Evolutionary conservation across 768 basidiomycete species (phyloP).

Genomic region (Leccinum imitatum): DNA sequence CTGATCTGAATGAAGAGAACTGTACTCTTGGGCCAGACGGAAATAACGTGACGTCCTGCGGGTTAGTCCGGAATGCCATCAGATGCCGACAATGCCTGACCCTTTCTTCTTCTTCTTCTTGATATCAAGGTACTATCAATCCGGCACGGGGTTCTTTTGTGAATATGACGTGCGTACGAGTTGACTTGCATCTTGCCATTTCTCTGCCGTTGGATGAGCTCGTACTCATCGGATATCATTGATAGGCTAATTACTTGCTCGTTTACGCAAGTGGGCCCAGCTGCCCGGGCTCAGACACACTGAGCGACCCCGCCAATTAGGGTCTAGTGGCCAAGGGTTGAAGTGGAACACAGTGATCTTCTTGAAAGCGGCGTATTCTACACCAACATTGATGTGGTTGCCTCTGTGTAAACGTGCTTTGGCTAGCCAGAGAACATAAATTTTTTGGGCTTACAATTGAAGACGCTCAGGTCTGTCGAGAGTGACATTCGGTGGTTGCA

Average conservation of each 20-base stretch:
- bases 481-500: background rate
- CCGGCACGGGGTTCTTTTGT: background rate
- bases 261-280: too few relatives aligned
- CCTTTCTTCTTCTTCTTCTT: background rate
- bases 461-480: background rate
- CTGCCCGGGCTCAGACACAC: too few relatives aligned
- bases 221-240: background rate
- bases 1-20: too few relatives aligned
- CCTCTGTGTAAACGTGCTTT: background rate
- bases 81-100: background rate
- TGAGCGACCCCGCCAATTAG: too few relatives aligned
- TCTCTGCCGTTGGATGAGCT: background rate
- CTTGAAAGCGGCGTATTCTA: background rate
- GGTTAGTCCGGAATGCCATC: too few relatives aligned
- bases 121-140: too few relatives aligned
- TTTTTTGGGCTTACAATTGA: too few relatives aligned
- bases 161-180: background rate
- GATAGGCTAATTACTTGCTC: background rate
- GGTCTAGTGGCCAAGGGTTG: background rate
- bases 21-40: too few relatives aligned
- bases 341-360: background rate
- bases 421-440: background rate
- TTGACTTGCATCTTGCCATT: background rate
- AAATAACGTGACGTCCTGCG: too few relatives aligned
- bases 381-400: background rate